Base-by-base conservation (phyloP, 139 green algal genomes). In the Chlorella sp. region DNA sequence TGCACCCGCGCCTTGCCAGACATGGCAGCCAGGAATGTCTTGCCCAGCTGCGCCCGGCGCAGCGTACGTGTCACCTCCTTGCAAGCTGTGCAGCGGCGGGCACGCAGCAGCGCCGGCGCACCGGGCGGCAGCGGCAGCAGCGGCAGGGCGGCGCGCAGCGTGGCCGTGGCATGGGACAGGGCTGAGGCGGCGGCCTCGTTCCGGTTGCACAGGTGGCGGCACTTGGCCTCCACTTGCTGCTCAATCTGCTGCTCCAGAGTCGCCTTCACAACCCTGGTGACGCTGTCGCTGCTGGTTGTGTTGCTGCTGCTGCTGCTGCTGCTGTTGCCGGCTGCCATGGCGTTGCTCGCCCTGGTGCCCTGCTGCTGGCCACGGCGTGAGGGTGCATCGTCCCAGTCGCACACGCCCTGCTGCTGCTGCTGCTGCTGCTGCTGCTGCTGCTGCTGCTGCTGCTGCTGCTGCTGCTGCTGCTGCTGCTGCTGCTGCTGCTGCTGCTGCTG, bases 131-230 rank as follows among this genome's bases (percentile, higher is more conserved):
- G 78, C 16, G 74, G 43, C 76, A 94, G 84, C 78, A 92, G 87
- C 44, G 89, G 90, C 83, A 95, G 86, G 44, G 88, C 81, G 8
- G 69, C 68, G 70, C 69, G 60, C 70, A 88, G 81, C 6, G 46
- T 56, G 19, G 60, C 76, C 1, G 51, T 82, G 80, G 86, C 65
- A 64, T 51, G 22, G 6, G 56, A 9, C 32, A 28, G 44, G 6
- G 58, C 54, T 34, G 43, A 51, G 24, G 34, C 28, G 60, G 40
- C 22, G 51, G n/a, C 38, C 34, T 32, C 26, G 24, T 72, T 11
- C 19, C 36, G 28, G 16, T 38, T 9, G 60, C 60, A 86, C 68
- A 83, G 51, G 34, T 30, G 40, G 30, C 26, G 28, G 68, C 81
- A 90, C 73, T 86, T 86, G 34, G n/a, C 19, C 28, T n/a, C 60